Evolutionary conservation across 352 stramenopile genomes (phyloP), one percentile per base, ranked within the genome.

Genomic region (Halophytophthora batemanensis): DNA sequence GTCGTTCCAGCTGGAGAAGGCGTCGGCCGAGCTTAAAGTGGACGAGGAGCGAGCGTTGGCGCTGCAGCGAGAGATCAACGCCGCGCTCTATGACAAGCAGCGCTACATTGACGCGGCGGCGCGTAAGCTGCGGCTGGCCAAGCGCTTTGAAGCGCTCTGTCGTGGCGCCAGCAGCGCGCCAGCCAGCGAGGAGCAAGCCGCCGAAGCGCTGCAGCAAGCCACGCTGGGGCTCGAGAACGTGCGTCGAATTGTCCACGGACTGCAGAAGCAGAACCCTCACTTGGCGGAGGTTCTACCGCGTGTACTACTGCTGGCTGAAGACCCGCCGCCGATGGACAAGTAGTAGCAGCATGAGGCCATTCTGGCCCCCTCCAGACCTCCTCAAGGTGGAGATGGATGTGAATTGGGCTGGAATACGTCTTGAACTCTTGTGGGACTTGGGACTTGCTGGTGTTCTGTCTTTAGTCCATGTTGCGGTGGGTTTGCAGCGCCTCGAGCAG

Each of bases 41-140:
- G 72, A 88, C 23, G 80, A 91, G 52, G 78, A 93, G 56, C 74
- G 67, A 17, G 64, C 63, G 3, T 62, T 82, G 37, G 63, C 53
- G 6, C 71, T 96, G 3, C 87, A 97, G 63, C 74, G 74, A 10
- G 55, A 60, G 22, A 95, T 97, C 52, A 96, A 97, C 69, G 64
- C 74, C 38, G 68, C 75, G 35, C 61, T 97, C 21, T 98, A 97
- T 59, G 87, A 97, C 28, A 96, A 96, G 43, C 90, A 97, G 60
- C 70, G 84, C 17, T 87, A 84, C 44, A 85, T 92, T 22, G 84
- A 96, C 50, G 80, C 72, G 18, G 71, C 86, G 43, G 59, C 72
- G 18, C 71, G 78, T 23, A 86, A 94, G 47, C 52, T 90, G 50
- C 73, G 82, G 10, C 70, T 96, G 48, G 56, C 75, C 19, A 83